A percentile compares a stretch with the other conserved stretches of the same genome.
Conservation (phyloP, 495 filamentous ascomycete genomes). For the Neurospora sp. region DNA sequence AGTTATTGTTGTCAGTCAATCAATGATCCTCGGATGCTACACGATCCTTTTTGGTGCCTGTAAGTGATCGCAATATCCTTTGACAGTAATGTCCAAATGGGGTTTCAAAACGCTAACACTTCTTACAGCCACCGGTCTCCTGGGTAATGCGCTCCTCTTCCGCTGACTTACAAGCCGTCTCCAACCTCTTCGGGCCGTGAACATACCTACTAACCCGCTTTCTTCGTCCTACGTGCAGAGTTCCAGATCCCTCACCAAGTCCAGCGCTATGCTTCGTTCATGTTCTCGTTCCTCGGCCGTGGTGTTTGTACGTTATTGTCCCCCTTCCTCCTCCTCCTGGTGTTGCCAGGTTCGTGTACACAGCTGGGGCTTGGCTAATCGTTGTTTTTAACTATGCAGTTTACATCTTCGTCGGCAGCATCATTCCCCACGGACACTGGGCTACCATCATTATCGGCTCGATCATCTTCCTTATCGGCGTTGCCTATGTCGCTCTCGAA, state of each 20-base stretch:
- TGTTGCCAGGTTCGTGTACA: background rate
- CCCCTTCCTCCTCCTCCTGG: background rate
- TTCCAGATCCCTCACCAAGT: constrained; percentile 93
- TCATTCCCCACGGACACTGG: constrained; percentile 52
- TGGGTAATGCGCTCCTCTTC: constrained; percentile 14
- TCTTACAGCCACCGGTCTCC: constrained; percentile 45
- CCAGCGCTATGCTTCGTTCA: constrained; percentile 88
- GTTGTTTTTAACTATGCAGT: constrained; percentile 40
- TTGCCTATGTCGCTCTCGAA: constrained; percentile 75
- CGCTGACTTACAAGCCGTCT: no score
- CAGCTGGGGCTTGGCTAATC: background rate
- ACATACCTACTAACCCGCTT: no score
- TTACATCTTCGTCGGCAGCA: constrained; percentile 89
- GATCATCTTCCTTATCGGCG: constrained; percentile 63
- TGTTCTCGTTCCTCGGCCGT: constrained; percentile 93
- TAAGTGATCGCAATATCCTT: constrained; percentile 31
- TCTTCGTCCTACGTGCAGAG: constrained; percentile 32
- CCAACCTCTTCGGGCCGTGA: no score
- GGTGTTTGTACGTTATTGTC: constrained; percentile 67
- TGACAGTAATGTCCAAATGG: background rate
- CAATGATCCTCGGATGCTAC: constrained; percentile 71
- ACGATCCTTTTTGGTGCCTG: constrained; percentile 83
- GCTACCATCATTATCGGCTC: constrained; percentile 56
- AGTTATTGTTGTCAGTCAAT: constrained; percentile 34
- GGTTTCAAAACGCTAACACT: background rate